These are phyloP conservation scores for Glarea lozoyensis DNA, from an alignment of 495 filamentous ascomycete genomes.

Conservation along the genomic window DNA sequence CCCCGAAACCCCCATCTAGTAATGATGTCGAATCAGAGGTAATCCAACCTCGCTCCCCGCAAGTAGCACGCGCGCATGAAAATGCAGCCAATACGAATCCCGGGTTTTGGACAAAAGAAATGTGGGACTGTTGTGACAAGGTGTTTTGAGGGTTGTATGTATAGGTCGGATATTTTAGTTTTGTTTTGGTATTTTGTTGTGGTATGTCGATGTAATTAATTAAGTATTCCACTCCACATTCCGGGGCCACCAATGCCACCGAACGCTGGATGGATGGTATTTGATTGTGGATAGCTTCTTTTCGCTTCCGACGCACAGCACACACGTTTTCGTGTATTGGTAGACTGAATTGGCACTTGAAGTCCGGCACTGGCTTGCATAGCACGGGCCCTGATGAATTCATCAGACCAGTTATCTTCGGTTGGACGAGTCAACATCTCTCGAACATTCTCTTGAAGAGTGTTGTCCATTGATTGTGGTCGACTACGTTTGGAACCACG, in stretches of 20 bases:
- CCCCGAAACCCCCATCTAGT: too few relatives aligned
- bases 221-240: conserved; percentile 42
- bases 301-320: conserved; percentile 46
- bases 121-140: conserved; percentile 6
- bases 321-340: conserved; percentile 42
- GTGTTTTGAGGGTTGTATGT: conserved; percentile 9
- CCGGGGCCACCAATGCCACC: conserved; percentile 37
- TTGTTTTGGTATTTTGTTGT: not conserved
- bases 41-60: too few relatives aligned
- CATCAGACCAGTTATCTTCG: conserved; percentile 29
- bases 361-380: conserved; percentile 15
- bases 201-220: conserved; percentile 10
- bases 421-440: conserved; percentile 35
- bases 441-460: conserved; percentile 68
- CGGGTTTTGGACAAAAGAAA: too few relatives aligned
- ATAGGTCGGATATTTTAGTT: conserved; percentile 11
- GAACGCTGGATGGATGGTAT: conserved; percentile 15
- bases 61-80: too few relatives aligned
- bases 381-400: conserved; percentile 16
- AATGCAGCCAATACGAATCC: too few relatives aligned
- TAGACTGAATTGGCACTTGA: conserved; percentile 29
- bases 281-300: conserved; percentile 4
- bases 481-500: conserved; percentile 58
- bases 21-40: too few relatives aligned
- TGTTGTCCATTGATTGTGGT: conserved; percentile 55